Evolutionary conservation across 306 rosid species (phyloP).

Genomic region (Trifolium pratense): DNA sequence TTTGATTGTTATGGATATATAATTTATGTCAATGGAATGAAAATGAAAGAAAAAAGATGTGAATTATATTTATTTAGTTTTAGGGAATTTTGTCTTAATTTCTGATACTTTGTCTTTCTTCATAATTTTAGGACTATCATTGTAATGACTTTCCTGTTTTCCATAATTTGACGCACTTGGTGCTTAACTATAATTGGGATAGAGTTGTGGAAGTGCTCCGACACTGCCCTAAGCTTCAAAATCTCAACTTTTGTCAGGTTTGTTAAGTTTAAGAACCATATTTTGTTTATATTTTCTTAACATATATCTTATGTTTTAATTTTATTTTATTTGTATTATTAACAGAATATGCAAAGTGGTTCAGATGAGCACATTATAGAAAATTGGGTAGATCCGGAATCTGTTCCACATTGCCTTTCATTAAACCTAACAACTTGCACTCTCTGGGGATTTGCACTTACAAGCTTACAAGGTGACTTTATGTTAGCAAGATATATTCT

Average conservation of each 20-base stretch:
- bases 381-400: not conserved
- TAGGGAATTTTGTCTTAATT: not conserved
- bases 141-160: not conserved
- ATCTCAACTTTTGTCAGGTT: not conserved
- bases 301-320: not conserved
- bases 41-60: not conserved
- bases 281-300: not conserved
- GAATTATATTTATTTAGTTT: not conserved
- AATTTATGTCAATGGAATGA: not conserved
- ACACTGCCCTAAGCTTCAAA: conserved; percentile 7
- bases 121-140: not conserved
- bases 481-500: conserved; percentile 17
- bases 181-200: not conserved
- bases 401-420: conserved; percentile 29
- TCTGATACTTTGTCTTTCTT: not conserved
- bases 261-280: not conserved
- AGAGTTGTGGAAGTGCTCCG: not conserved
- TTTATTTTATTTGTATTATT: not conserved
- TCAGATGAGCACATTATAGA: not conserved
- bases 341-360: not conserved
- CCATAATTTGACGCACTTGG: not conserved
- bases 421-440: not conserved
- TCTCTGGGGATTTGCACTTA: not conserved
- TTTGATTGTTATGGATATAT: not conserved
- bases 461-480: not conserved